These are phyloP conservation scores for Starmerella bombicola DNA, from an alignment of 805 yeast genomes.

Conservation along the genomic window DNA sequence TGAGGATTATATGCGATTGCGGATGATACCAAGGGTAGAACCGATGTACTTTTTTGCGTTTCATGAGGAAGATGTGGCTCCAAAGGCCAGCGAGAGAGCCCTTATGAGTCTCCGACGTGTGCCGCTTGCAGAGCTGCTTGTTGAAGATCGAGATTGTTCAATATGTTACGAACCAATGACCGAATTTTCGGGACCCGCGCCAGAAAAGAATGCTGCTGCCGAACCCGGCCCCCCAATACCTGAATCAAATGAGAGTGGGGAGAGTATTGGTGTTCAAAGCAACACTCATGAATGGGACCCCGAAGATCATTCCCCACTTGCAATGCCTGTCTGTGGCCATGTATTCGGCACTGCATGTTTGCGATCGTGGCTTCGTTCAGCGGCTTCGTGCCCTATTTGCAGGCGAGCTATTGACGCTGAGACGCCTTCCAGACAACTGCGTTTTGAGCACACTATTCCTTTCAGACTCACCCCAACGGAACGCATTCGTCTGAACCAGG, in stretches of 20 bases:
- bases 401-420: slow-evolving; percentile 39
- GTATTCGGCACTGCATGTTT: slow-evolving; percentile 78
- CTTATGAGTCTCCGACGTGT: slow-evolving; percentile 8
- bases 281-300: no score
- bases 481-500: background rate
- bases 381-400: slow-evolving; percentile 78
- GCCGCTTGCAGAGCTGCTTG: slow-evolving; percentile 9
- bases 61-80: background rate
- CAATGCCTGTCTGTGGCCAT: slow-evolving; percentile 69
- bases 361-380: slow-evolving; percentile 64
- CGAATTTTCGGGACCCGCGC: background rate
- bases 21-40: no score
- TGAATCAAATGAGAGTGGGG: background rate
- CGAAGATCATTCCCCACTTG: slow-evolving; percentile 47
- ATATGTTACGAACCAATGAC: slow-evolving; percentile 21
- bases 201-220: background rate
- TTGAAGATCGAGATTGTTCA: slow-evolving; percentile 15
- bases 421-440: background rate
- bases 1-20: no score
- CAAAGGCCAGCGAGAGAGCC: slow-evolving; percentile 8
- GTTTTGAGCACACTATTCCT: background rate
- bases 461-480: background rate
- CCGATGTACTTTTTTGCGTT: slow-evolving; percentile 8
- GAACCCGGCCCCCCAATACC: background rate
- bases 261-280: background rate